Evolutionary conservation across 2,329 filamentous ascomycete genomes (phyloP), one percentile per base, ranked within the genome.

Genomic region (Cladophialophora chaetospira): DNA sequence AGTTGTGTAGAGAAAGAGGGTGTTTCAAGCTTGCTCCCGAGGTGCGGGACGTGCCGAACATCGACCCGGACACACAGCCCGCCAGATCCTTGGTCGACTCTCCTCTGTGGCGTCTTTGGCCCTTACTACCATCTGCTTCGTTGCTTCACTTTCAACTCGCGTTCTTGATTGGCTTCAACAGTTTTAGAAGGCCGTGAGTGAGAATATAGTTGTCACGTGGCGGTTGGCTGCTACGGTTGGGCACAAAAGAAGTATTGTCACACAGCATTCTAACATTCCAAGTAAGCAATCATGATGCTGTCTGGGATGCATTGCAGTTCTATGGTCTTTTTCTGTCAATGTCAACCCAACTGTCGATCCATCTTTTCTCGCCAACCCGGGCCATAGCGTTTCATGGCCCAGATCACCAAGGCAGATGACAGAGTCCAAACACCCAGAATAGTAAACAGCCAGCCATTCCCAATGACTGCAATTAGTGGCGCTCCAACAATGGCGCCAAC

Each of bases 361-460:
- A 66, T 60, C 36, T 56, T 59, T 47, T 61, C 55, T 52, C 64
- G 55, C 64, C 64, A 66, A 17, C 43, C 53, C n/a, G 63, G 57
- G 25, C 63, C 64, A 43, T 56, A 66, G 38, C 54, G 55, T 36
- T 62, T 62, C 73, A 92, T 79, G 0, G 81, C 70, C 72, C 80
- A 84, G 19, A 92, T 81, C 13, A 83, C 67, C 43, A 80, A 81
- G 17, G 84, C 82, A 60, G 79, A 81, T 0, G 82, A 67, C 67
- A 88, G 77, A 21, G 81, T 77, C 50, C 87, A 72, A 36, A 81
- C 65, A 65, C 81, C 76, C 6, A 82, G 62, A 42, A 82, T 81
- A 0, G 88, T 91, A 63, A 90, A 88, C 0, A 92, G 72, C 87
- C 88, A 91, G 1, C 89, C 89, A 61, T 87, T 83, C 2, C 89